Evolutionary conservation across 1,284 basidiomycete genomes (phyloP).

Genomic region (Fistulina hepatica): DNA sequence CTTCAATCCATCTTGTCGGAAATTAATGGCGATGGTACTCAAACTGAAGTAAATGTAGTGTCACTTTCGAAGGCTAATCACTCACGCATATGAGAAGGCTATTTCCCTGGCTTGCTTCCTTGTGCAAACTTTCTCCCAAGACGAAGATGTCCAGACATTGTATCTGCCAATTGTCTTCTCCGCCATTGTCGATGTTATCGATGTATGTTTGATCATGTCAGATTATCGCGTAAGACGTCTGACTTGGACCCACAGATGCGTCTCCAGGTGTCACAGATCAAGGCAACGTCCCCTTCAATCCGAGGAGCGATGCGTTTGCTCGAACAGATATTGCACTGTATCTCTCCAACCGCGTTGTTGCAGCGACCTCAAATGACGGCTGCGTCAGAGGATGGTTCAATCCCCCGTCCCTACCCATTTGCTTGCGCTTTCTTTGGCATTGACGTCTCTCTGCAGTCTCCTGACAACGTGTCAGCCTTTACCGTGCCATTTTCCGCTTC

Average conservation of each 20-base stretch:
- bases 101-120: slow-evolving; percentile 59
- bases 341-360: slow-evolving; percentile 39
- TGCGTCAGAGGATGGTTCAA: slow-evolving; percentile 21
- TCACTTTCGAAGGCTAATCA: slow-evolving; percentile 3
- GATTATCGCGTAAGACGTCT: slow-evolving; percentile 5
- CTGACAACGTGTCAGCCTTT: slow-evolving; percentile 17
- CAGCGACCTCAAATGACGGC: slow-evolving; percentile 36
- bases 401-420: slow-evolving; percentile 37
- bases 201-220: slow-evolving; percentile 31
- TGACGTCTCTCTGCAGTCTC: slow-evolving; percentile 18
- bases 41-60: slow-evolving; percentile 33
- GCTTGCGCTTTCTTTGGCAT: slow-evolving; percentile 53
- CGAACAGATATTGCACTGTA: slow-evolving; percentile 41
- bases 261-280: slow-evolving; percentile 26
- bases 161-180: slow-evolving; percentile 74
- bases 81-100: slow-evolving; percentile 31
- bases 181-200: slow-evolving; percentile 49
- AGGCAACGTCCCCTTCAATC: slow-evolving; percentile 26
- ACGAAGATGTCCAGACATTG: slow-evolving; percentile 71
- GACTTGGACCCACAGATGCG: slow-evolving; percentile 25
- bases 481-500: slow-evolving; percentile 42
- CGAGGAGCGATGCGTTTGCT: slow-evolving; percentile 40
- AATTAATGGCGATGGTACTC: slow-evolving; percentile 32
- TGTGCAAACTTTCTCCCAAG: slow-evolving; percentile 63
- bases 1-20: slow-evolving; percentile 44